A percentile compares a stretch with the other conserved stretches of the same genome.
Evolutionary conservation across 228 moss, liverwort and hornwort species (phyloP).

Genomic region (Sphagnum fallax): DNA sequence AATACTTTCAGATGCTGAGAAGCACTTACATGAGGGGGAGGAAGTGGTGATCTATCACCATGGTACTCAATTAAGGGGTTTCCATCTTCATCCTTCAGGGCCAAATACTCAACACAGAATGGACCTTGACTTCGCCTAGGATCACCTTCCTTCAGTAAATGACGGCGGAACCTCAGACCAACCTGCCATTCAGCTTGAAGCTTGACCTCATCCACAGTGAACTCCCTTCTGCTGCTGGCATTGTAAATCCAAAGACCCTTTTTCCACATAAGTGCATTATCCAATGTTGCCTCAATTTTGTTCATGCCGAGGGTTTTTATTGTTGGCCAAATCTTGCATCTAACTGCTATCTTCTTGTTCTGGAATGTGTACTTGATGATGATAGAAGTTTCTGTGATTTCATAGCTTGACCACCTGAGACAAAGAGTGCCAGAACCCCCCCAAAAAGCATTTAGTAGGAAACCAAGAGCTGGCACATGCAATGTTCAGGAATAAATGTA

Average conservation of each 20-base stretch:
- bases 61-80: not conserved
- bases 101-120: not conserved
- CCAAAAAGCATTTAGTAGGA: too few relatives aligned
- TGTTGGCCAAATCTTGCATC: not conserved
- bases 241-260: not conserved
- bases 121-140: not conserved
- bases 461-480: too few relatives aligned
- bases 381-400: not conserved
- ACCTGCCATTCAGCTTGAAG: not conserved
- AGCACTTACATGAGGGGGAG: too few relatives aligned
- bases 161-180: not conserved
- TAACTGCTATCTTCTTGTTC: not conserved
- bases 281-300: not conserved
- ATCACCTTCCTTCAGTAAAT: not conserved
- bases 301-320: not conserved
- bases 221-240: not conserved
- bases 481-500: too few relatives aligned
- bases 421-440: too few relatives aligned
- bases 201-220: not conserved
- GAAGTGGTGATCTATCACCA: not conserved
- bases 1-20: too few relatives aligned
- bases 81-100: not conserved
- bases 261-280: not conserved
- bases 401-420: not conserved
- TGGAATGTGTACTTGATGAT: not conserved